phyloP scores from a whole-genome alignment of 2,329 filamentous ascomycete genomes.

The Exophiala sideris region DNA sequence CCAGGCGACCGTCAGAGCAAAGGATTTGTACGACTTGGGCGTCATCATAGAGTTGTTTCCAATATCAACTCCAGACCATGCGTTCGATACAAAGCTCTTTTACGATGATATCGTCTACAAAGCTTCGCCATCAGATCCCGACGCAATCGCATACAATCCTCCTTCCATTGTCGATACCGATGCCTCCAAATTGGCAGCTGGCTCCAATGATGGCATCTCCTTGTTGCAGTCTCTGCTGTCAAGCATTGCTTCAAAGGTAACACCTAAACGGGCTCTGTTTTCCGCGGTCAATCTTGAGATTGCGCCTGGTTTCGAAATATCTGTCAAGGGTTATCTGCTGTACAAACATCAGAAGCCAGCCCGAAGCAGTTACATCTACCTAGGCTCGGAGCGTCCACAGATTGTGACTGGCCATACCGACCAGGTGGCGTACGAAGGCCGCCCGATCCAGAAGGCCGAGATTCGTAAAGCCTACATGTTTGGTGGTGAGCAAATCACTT shows the following conservation, averaged over 20 bases:
- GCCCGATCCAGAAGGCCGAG: slow-evolving; percentile 74
- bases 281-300: slow-evolving; percentile 84
- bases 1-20: slow-evolving; percentile 79
- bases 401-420: slow-evolving; percentile 73
- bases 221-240: slow-evolving; percentile 77
- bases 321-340: slow-evolving; percentile 88
- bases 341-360: slow-evolving; percentile 79
- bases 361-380: slow-evolving; percentile 81
- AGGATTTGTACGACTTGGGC: slow-evolving; percentile 90
- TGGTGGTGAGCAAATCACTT: slow-evolving; percentile 83
- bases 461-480: slow-evolving; percentile 94
- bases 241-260: slow-evolving; percentile 86
- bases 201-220: slow-evolving; percentile 70
- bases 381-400: slow-evolving; percentile 79
- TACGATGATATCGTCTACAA: slow-evolving; percentile 97
- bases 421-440: slow-evolving; percentile 67
- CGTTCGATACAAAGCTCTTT: slow-evolving; percentile 80
- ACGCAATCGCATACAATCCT: slow-evolving; percentile 56
- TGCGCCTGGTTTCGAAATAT: slow-evolving; percentile 77
- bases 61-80: slow-evolving; percentile 66
- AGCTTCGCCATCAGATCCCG: slow-evolving; percentile 65
- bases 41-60: slow-evolving; percentile 92
- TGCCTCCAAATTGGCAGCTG: slow-evolving; percentile 55
- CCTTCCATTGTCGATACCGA: slow-evolving; percentile 34
- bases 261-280: slow-evolving; percentile 80